A percentile compares a stretch with the other conserved stretches of the same genome.
phyloP scores from a whole-genome alignment of 108 stramenopile species.

The Nitzschia inconspicua region DNA sequence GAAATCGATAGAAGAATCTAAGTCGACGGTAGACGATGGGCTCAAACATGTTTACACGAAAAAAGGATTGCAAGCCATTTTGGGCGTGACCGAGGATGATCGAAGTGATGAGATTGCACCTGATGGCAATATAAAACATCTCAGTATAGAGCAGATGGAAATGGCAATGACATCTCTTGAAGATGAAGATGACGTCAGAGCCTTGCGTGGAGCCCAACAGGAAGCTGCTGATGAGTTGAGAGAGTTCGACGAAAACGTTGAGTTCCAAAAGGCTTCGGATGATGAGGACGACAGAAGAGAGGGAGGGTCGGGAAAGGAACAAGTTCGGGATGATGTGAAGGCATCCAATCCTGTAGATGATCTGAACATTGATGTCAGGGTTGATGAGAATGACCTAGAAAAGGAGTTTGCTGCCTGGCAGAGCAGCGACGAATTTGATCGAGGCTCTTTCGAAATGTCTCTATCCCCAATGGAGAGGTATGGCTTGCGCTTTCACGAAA shows the following conservation, averaged over 20 bases:
- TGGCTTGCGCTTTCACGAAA: conserved; percentile 62
- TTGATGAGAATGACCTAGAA: conserved; percentile 59
- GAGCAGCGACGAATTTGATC: conserved; percentile 79
- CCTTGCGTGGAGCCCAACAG: conserved; percentile 65
- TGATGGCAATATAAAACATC: too few relatives aligned
- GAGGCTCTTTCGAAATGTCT: conserved; percentile 65
- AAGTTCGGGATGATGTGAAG: conserved; percentile 2
- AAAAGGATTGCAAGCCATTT: conserved; percentile 60
- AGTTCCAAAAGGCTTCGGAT: conserved; percentile 39
- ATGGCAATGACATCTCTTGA: conserved; percentile 89
- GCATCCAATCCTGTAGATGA: conserved; percentile 14
- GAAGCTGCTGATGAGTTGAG: conserved; percentile 79
- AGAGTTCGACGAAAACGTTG: conserved; percentile 84
- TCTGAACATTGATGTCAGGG: too few relatives aligned
- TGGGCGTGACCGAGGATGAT: conserved; percentile 47
- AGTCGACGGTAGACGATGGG: conserved; percentile 21
- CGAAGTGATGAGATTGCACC: conserved; percentile 20
- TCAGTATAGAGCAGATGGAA: conserved; percentile 81
- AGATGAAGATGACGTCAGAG: conserved; percentile 88
- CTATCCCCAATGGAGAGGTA: conserved; percentile 76
- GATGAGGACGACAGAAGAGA: conserved; percentile 43
- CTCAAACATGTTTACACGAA: conserved; percentile 64
- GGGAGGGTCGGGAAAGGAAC: conserved; percentile 7
- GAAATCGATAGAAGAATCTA: conserved; percentile 8
- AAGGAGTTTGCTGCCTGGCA: conserved; percentile 94